Evolutionary conservation across 768 basidiomycete species (phyloP), one percentile per base, ranked within the genome.

Genomic region (Neoboletus brunneissimus): DNA sequence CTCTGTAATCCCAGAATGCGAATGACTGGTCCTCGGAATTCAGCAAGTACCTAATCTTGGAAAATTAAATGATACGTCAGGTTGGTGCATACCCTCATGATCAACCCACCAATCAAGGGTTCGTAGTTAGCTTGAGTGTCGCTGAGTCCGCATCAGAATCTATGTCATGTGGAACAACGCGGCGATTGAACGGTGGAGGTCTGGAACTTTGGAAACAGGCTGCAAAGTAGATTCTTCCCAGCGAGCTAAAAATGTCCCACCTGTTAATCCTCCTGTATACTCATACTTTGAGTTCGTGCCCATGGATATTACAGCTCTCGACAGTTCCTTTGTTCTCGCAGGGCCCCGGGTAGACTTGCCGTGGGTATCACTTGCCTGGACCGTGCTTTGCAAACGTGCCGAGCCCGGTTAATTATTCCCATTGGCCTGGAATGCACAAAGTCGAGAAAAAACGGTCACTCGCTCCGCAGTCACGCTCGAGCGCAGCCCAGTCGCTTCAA

Each of bases 401-500:
- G 7, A n/a, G 44, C 25, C 5, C 44, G 25, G 44, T 5, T 27
- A 47, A 32, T 34, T 22, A 16, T 48, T 48, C 32, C 47, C 22
- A 48, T 34, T 48, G 31, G 46, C 10, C 8, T 27, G 8, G 47
- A 25, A 8, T 13, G n/a, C 25, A 18, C 41, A 16, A 27, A 29
- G 20, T 29, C n/a, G 20, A 38, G 37, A 22, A 50, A 58, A 27
- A 58, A 40, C 22, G 29, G 16, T 45, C 41, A 9, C 25, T 42
- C 18, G 13, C 15, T 52, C 51, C 49, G 54, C 63, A 57, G 45
- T 49, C 45, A 41, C 53, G 8, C 29, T 15, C 23, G 13, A 27
- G 20, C 34, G 13, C 3, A 29, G 27, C 23, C 35, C 13, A 43
- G 20, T 25, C 32, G 10, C 27, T 41, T 22, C 48, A 18, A 23